These are phyloP conservation scores for Haplosporangium sp. DNA, from an alignment of 371 early-diverging fungal genomes.

Conservation along the genomic window DNA sequence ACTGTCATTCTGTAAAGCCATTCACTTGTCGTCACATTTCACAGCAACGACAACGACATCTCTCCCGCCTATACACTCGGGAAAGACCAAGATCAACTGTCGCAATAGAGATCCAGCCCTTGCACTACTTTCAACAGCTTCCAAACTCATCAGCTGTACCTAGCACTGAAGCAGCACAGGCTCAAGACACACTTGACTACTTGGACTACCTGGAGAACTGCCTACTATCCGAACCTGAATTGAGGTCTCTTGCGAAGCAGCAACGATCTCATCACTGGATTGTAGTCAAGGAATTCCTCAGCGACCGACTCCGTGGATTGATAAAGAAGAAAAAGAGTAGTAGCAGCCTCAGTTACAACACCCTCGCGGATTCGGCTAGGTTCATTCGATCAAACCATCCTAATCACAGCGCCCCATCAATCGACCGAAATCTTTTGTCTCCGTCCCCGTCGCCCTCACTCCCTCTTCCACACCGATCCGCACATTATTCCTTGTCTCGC, in stretches of 20 bases:
- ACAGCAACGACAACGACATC: constrained; percentile 7
- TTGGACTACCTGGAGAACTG: constrained; percentile 32
- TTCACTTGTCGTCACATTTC: not conserved
- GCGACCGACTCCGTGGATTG: constrained; percentile 17
- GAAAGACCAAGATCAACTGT: not conserved
- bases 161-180: not conserved
- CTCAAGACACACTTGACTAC: constrained; percentile 32
- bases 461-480: constrained; percentile 1
- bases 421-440: constrained; percentile 12
- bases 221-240: constrained; percentile 25
- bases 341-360: not conserved
- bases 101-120: constrained; percentile 13
- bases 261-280: constrained; percentile 28
- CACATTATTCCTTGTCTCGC: constrained; percentile 5
- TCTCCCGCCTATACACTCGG: not conserved
- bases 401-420: constrained; percentile 19
- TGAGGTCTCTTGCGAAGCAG: constrained; percentile 8
- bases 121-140: constrained; percentile 1
- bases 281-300: constrained; percentile 31
- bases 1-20: too few relatives aligned
- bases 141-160: not conserved
- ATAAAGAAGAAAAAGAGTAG: constrained; percentile 1
- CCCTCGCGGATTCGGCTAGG: not conserved
- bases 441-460: constrained; percentile 34
- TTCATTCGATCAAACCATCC: not conserved